Percentiles rank a stretch among this genome's conserved stretches.
phyloP scores from a whole-genome alignment of 257 asterid species.

The Coffea eugenioides region DNA sequence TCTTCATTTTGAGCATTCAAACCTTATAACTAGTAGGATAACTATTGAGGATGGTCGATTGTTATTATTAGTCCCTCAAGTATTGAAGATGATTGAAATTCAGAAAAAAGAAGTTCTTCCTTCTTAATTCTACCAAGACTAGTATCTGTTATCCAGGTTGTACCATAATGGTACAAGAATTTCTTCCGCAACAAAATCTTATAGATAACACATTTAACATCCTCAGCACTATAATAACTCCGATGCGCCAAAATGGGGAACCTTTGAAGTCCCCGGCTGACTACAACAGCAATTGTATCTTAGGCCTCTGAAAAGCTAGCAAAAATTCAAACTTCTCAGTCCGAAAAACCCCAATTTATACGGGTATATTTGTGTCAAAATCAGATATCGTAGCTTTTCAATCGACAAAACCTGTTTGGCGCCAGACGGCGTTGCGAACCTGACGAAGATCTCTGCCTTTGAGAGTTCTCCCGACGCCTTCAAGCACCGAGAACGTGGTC shows the following conservation, averaged over 20 bases:
- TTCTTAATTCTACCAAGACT: not conserved
- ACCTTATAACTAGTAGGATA: not conserved
- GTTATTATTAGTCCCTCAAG: not conserved
- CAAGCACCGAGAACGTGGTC: slow-evolving; percentile 70
- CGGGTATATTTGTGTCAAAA: slow-evolving; percentile 1
- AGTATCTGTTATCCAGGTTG: not conserved
- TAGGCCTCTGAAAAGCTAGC: slow-evolving; percentile 24
- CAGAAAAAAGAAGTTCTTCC: not conserved
- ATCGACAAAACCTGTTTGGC: slow-evolving; percentile 80
- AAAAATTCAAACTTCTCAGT: slow-evolving; percentile 26
- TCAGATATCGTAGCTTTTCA: slow-evolving; percentile 5
- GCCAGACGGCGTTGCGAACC: slow-evolving; percentile 88
- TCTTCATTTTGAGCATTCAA: not conserved
- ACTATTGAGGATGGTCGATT: too few species aligned
- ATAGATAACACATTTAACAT: not conserved
- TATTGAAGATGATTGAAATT: not conserved
- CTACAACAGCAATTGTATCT: not conserved
- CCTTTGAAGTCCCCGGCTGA: not conserved
- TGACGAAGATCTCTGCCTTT: slow-evolving; percentile 91
- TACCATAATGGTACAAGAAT: not conserved
- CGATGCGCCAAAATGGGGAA: not conserved
- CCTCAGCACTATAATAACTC: not conserved
- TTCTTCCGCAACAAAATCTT: slow-evolving; percentile 2
- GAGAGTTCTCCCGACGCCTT: slow-evolving; percentile 83
- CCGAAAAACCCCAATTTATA: not conserved